Conservation (phyloP, 257 asterid species). For the Nicotiana sylvestris region DNA sequence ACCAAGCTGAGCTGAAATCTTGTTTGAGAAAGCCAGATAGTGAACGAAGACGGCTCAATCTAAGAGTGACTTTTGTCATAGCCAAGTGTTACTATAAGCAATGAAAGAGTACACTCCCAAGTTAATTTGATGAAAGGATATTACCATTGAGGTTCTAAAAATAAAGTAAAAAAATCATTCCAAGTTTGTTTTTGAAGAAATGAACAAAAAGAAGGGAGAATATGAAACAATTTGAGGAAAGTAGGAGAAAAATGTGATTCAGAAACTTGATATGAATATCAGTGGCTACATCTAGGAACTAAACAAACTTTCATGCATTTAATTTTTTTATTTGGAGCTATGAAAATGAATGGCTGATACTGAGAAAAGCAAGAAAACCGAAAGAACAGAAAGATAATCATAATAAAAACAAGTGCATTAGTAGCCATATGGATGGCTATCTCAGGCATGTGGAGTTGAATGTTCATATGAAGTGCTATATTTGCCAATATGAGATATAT, state of each 20-base stretch:
- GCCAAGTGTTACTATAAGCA: conserved; percentile 13
- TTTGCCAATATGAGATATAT: not conserved
- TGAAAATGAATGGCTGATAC: not conserved
- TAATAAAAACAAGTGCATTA: not conserved
- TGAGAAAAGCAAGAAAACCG: not conserved
- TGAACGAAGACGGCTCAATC: conserved; percentile 19
- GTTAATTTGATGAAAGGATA: not conserved
- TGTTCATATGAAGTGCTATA: not conserved
- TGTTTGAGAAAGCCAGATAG: conserved; percentile 37
- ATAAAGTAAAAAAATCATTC: not conserved
- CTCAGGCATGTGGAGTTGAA: not conserved
- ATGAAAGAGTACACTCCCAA: conserved; percentile 19
- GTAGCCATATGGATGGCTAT: not conserved
- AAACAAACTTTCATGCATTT: not conserved
- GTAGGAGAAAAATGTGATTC: too few relatives aligned
- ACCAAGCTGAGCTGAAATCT: conserved; percentile 21
- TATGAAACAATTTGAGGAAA: not conserved
- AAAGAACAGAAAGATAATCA: not conserved
- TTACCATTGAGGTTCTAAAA: not conserved
- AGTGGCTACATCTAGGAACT: not conserved
- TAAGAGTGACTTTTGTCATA: conserved; percentile 33
- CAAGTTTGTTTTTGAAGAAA: not conserved
- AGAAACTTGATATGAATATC: too few relatives aligned
- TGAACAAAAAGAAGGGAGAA: too few relatives aligned
- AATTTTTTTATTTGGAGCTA: not conserved